A percentile compares a stretch with the other conserved stretches of the same genome.
Conservation (phyloP, 768 basidiomycete genomes). For the Crepidotus variabilis region DNA sequence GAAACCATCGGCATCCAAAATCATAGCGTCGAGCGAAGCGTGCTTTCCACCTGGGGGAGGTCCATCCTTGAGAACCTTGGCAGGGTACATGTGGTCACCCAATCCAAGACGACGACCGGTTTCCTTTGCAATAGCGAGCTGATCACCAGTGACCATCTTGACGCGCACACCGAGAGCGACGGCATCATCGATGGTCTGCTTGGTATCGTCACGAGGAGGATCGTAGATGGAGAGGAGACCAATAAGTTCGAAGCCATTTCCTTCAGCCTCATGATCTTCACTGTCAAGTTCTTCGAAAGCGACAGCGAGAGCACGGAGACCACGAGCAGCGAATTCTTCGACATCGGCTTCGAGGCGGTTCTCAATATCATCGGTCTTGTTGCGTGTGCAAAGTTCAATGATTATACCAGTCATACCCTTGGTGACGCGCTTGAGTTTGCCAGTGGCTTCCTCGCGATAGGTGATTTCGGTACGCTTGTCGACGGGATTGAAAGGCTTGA, state of each 20-base stretch:
- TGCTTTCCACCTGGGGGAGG: slow-evolving; percentile 85
- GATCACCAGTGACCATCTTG: slow-evolving; percentile 99
- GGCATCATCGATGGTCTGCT: slow-evolving; percentile 98
- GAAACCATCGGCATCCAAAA: slow-evolving; percentile 98
- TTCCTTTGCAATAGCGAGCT: slow-evolving; percentile 99
- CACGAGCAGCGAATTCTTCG: slow-evolving; percentile 92
- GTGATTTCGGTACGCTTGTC: slow-evolving; percentile 99
- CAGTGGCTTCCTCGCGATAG: slow-evolving; percentile 90
- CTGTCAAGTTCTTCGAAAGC: slow-evolving; percentile 92
- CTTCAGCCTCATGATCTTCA: slow-evolving; percentile 78
- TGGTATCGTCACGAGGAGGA: slow-evolving; percentile 96
- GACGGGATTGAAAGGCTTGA: slow-evolving; percentile 99
- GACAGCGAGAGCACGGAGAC: slow-evolving; percentile 96
- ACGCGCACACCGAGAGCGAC: slow-evolving; percentile 94
- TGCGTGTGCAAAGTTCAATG: slow-evolving; percentile 94
- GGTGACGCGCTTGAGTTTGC: slow-evolving; percentile 96
- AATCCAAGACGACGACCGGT: slow-evolving; percentile 97
- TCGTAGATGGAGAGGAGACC: slow-evolving; percentile 98
- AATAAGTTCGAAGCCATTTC: slow-evolving; percentile 96
- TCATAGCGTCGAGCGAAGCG: slow-evolving; percentile 91
- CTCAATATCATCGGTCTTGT: slow-evolving; percentile 94
- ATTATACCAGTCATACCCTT: slow-evolving; percentile 99
- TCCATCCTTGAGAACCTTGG: slow-evolving; percentile 98
- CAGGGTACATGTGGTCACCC: slow-evolving; percentile 99
- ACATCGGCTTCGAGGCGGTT: slow-evolving; percentile 91